These are phyloP conservation scores for Paramecium tetraurelia DNA, from an alignment of 73 alveolate genomes.

Conservation along the genomic window DNA sequence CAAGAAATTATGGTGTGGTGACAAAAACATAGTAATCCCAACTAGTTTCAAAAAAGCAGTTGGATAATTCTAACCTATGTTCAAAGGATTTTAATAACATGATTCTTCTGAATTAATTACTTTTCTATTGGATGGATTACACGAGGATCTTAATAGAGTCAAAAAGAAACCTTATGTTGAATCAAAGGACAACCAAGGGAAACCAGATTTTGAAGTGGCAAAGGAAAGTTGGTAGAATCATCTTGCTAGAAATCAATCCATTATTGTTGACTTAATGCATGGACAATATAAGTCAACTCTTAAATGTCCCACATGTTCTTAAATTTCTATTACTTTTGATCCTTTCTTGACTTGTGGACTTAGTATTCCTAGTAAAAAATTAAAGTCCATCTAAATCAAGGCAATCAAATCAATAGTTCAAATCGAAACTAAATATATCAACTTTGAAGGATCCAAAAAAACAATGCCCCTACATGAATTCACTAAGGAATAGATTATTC, in stretches of 20 bases:
- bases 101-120: constrained; percentile 80
- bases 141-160: constrained; percentile 95
- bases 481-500: not conserved
- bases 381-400: constrained; percentile 13
- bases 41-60: constrained; percentile 54
- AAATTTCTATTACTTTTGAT: constrained; percentile 90
- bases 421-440: not conserved
- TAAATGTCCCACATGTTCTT: constrained; percentile 87
- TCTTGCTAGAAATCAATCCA: constrained; percentile 88
- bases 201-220: constrained; percentile 89
- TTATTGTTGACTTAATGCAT: constrained; percentile 93
- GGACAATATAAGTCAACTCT: constrained; percentile 94
- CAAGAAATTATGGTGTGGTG: constrained; percentile 61
- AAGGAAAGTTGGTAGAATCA: constrained; percentile 90
- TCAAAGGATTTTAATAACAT: constrained; percentile 56
- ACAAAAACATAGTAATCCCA: constrained; percentile 27
- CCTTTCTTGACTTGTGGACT: constrained; percentile 89
- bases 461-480: not conserved
- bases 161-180: constrained; percentile 88
- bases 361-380: constrained; percentile 83
- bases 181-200: constrained; percentile 65
- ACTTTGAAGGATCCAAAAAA: not conserved
- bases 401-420: not conserved
- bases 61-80: constrained; percentile 57
- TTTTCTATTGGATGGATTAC: constrained; percentile 89